A percentile compares a stretch with the other conserved stretches of the same genome.
These are phyloP conservation scores for Mycena olivaceomarginata DNA, from an alignment of 768 basidiomycete species.

Conservation along the genomic window DNA sequence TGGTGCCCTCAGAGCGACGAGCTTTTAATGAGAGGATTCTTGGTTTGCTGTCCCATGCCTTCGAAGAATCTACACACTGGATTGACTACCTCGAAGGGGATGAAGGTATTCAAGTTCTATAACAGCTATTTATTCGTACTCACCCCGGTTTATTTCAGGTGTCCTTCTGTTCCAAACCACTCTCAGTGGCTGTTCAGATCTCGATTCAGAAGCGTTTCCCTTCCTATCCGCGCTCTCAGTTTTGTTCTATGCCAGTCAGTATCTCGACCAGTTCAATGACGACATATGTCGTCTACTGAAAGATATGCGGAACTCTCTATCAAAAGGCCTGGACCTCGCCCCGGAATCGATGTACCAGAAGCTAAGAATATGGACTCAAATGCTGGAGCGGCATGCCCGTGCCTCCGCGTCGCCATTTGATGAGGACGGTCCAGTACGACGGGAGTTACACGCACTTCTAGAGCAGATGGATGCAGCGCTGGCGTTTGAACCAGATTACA, in stretches of 20 bases:
- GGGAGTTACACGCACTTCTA: conserved; percentile 24
- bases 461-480: conserved; percentile 31
- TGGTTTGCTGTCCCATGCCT: conserved; percentile 21
- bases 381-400: conserved; percentile 19
- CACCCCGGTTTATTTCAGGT: conserved; percentile 18
- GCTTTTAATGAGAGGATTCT: conserved; percentile 27
- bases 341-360: conserved; percentile 25
- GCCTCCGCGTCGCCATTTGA: conserved; percentile 21
- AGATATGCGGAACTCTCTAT: conserved; percentile 30
- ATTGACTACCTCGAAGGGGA: conserved; percentile 12
- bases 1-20: conserved; percentile 25
- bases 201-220: conserved; percentile 26
- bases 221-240: conserved; percentile 31
- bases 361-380: conserved; percentile 20
- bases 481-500: conserved; percentile 21
- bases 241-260: conserved; percentile 19
- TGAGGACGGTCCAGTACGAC: conserved; percentile 25
- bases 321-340: conserved; percentile 27
- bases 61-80: conserved; percentile 10
- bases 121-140: background rate
- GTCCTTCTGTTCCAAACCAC: conserved; percentile 30
- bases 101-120: conserved; percentile 22
- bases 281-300: conserved; percentile 31
- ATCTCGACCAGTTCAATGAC: conserved; percentile 27
- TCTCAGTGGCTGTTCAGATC: conserved; percentile 23